Base-by-base conservation (phyloP, 2,329 filamentous ascomycete genomes). In the Beauveria varroae region DNA sequence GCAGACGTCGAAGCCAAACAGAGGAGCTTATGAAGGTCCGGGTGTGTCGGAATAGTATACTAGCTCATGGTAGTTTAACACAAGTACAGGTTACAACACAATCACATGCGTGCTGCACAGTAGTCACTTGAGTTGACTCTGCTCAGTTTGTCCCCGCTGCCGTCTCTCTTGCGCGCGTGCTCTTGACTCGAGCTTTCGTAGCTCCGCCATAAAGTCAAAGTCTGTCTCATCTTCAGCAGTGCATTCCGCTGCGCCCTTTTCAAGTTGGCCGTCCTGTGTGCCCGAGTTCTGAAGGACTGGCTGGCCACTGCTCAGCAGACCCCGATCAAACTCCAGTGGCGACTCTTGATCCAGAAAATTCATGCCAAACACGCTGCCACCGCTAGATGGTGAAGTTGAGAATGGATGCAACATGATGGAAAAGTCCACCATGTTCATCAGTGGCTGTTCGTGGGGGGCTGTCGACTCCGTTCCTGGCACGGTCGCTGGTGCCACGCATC, bases 21-120 rank as follows among this genome's bases (percentile, higher is more conserved):
- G 62, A 20, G 67, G 67, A 8, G 66, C 64, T 1, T 68, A 68
- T 40, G 63, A 66, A 37, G 66, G 65, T 40, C 51, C 26, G 30
- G 64, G 63, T 34, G 22, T 64, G 34, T 57, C 28, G 40, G 28
- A 20, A 28, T 6, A 34, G 18, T 30, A 20, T 6, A 37, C 9
- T 14, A 57, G n/a, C 18, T 40, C 6, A 12, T 3, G 24, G 12
- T 18, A 43, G 14, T 47, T 10, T 18, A 5, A 18, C 4, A 56
- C 12, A 53, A 37, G 46, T 40, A 46, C 40, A 47, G 2, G 3
- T 40, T 18, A n/a, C 7, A 6, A 24, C 5, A 34, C 30, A 40
- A n/a, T 9, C 14, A 24, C n/a, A 12, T n/a, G 28, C 14, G 26
- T 37, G 9, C 24, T 22, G 8, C 14, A n/a, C 26, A 57, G 18